A percentile compares a stretch with the other conserved stretches of the same genome.
Conservation (phyloP, 768 basidiomycete species). For the Gloeophyllum trabeum region DNA sequence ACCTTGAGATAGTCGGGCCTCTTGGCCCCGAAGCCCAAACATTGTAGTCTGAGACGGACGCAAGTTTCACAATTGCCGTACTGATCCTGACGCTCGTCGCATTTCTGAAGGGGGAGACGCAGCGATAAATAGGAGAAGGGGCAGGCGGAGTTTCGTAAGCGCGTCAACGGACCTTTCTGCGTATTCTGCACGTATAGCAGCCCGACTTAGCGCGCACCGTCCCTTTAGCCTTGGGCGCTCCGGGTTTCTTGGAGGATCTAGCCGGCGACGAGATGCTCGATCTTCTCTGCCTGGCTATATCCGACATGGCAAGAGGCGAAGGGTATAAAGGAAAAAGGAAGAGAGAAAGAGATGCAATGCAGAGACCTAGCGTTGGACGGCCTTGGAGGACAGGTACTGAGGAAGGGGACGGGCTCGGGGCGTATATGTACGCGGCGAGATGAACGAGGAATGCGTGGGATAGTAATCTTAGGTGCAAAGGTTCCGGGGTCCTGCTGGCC, state of each 20-base stretch:
- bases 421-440: no score
- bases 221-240: constrained; percentile 67
- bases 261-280: background rate
- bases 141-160: no score
- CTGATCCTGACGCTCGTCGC: constrained; percentile 60
- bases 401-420: no score
- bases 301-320: no score
- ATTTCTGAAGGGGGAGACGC: constrained; percentile 44
- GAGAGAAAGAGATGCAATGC: no score
- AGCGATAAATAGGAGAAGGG: constrained; percentile 9
- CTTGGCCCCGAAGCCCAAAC: constrained; percentile 77
- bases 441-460: no score
- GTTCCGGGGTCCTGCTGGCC: no score
- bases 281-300: no score
- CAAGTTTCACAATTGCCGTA: constrained; percentile 67
- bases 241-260: constrained; percentile 33
- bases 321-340: no score
- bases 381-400: no score
- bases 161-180: constrained; percentile 61
- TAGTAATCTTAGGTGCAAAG: no score
- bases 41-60: constrained; percentile 69
- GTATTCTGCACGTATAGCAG: constrained; percentile 81
- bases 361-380: no score
- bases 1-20: constrained; percentile 82
- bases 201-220: constrained; percentile 80